These are phyloP conservation scores for Arachis monticola DNA, from an alignment of 331 rosid species.

Conservation along the genomic window DNA sequence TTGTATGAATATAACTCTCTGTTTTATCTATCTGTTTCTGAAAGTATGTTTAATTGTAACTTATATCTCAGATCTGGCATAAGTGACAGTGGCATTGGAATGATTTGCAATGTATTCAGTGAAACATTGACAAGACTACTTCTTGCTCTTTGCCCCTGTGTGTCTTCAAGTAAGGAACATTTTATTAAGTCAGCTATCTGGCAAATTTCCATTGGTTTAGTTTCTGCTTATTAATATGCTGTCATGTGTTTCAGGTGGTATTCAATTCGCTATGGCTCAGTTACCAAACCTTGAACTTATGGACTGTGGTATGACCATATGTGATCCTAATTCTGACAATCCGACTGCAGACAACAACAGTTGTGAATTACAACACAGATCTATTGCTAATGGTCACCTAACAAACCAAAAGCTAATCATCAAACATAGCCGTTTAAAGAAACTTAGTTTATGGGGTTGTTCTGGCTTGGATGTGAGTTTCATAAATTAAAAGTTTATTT, in stretches of 20 bases:
- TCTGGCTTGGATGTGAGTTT: constrained; percentile 76
- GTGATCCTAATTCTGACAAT: constrained; percentile 54
- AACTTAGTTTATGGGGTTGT: constrained; percentile 90
- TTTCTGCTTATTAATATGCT: constrained; percentile 20
- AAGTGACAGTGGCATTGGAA: constrained; percentile 81
- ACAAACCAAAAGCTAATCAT: constrained; percentile 75
- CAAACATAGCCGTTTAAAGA: constrained; percentile 66
- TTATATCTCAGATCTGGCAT: constrained; percentile 70
- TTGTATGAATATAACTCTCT: not conserved
- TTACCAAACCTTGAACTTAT: constrained; percentile 81
- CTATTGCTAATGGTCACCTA: constrained; percentile 47
- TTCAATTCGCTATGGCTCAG: constrained; percentile 79
- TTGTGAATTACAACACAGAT: constrained; percentile 37
- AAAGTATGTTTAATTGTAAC: constrained; percentile 1
- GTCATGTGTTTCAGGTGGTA: constrained; percentile 59
- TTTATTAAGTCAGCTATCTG: constrained; percentile 4
- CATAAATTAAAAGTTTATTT: constrained; percentile 10
- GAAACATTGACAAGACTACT: constrained; percentile 71
- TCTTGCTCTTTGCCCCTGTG: constrained; percentile 77
- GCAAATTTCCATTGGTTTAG: not conserved
- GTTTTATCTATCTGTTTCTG: not conserved
- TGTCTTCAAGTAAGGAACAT: constrained; percentile 69
- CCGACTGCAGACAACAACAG: constrained; percentile 43
- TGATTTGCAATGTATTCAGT: constrained; percentile 77
- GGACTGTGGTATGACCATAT: constrained; percentile 89